Conservation (phyloP, 257 asterid genomes). For the Osmanthus fragrans region DNA sequence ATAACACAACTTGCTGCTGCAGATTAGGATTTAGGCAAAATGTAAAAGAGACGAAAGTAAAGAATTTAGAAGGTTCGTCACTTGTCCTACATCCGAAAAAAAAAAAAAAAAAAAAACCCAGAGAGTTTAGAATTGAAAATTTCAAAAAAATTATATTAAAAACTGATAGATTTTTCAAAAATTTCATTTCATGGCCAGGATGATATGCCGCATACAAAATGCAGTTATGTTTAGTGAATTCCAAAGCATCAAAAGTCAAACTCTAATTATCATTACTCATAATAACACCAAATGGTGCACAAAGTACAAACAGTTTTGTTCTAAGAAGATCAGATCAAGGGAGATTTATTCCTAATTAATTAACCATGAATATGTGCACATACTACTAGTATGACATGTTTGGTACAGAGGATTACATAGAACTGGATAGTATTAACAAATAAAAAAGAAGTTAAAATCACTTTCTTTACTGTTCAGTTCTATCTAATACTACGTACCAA, state of each 20-base stretch:
- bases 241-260: conserved; percentile 23
- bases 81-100: no score
- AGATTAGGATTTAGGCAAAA: background rate
- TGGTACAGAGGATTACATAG: background rate
- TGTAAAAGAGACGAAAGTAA: no score
- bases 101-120: no score
- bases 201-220: background rate
- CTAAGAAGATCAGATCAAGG: background rate
- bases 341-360: conserved; percentile 29
- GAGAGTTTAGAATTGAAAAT: background rate
- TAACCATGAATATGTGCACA: background rate
- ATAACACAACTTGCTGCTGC: background rate
- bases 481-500: background rate
- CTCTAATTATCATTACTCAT: conserved; percentile 28
- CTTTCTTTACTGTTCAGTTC: background rate
- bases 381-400: background rate
- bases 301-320: conserved; percentile 24
- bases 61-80: no score
- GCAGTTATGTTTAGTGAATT: background rate
- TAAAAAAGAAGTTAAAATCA: background rate
- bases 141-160: background rate
- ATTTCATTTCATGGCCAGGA: background rate
- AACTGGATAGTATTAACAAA: background rate
- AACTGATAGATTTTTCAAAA: background rate
- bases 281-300: conserved; percentile 26